These are phyloP conservation scores for Sextonia rubra DNA, from an alignment of 164 flowering plant species.

Conservation along the genomic window DNA sequence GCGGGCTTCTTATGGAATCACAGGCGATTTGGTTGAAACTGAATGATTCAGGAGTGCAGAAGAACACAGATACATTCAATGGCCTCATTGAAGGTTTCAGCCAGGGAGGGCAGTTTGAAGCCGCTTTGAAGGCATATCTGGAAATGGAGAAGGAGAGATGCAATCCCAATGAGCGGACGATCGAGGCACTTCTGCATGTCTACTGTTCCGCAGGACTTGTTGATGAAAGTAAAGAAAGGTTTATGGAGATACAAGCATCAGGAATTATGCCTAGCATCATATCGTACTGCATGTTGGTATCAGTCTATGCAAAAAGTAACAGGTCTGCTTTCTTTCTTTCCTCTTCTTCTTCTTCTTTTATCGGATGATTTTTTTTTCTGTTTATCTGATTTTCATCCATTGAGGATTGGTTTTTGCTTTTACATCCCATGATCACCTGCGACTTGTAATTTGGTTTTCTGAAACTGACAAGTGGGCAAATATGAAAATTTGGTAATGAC, in stretches of 20 bases:
- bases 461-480: not conserved
- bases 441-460: not conserved
- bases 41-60: constrained; percentile 54
- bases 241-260: constrained; percentile 67
- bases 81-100: constrained; percentile 81
- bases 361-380: not conserved
- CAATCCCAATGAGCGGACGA: constrained; percentile 79
- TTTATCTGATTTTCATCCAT: not conserved
- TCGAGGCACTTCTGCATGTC: constrained; percentile 84
- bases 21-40: constrained; percentile 58
- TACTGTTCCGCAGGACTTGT: constrained; percentile 86
- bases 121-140: constrained; percentile 71
- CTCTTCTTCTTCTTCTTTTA: not conserved
- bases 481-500: not conserved
- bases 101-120: constrained; percentile 86
- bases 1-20: constrained; percentile 76
- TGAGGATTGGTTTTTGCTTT: not conserved
- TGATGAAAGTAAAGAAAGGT: constrained; percentile 82
- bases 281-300: constrained; percentile 89
- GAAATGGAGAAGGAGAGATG: constrained; percentile 84
- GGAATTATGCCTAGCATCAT: constrained; percentile 75
- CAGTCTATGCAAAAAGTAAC: constrained; percentile 71
- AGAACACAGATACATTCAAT: constrained; percentile 60
- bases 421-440: no score
- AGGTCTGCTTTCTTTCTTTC: constrained; percentile 43